Conservation (phyloP, 2,329 filamentous ascomycete species). For the Metarhizium anisopliae region DNA sequence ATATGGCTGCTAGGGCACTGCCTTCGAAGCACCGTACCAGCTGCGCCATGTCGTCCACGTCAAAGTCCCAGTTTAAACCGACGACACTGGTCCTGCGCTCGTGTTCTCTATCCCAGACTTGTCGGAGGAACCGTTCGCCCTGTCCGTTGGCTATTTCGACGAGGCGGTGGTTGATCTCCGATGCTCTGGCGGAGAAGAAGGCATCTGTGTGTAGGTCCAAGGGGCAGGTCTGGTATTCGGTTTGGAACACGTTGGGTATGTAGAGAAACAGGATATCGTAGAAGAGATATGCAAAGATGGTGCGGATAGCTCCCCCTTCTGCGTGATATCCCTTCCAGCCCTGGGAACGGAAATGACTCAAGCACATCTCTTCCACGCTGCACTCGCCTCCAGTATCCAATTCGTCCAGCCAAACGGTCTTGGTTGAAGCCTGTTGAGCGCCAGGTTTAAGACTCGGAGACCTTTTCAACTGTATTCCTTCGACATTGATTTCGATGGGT, state of each 20-base stretch:
- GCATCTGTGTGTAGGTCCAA: slow-evolving; percentile 87
- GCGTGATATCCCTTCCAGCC: slow-evolving; percentile 95
- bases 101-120: slow-evolving; percentile 59
- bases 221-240: slow-evolving; percentile 86
- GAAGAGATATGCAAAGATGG: slow-evolving; percentile 83
- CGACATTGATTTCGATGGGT: slow-evolving; percentile 64
- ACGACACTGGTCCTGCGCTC: slow-evolving; percentile 75
- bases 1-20: slow-evolving; percentile 72
- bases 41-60: slow-evolving; percentile 67
- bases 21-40: slow-evolving; percentile 71
- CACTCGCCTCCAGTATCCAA: slow-evolving; percentile 62
- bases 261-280: slow-evolving; percentile 89
- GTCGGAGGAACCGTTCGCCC: slow-evolving; percentile 56
- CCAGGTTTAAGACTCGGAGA: slow-evolving; percentile 35
- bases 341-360: slow-evolving; percentile 70
- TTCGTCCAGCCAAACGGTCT: slow-evolving; percentile 85
- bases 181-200: slow-evolving; percentile 78
- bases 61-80: slow-evolving; percentile 85
- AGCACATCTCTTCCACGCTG: slow-evolving; percentile 87
- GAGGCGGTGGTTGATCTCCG: slow-evolving; percentile 80
- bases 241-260: slow-evolving; percentile 95
- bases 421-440: slow-evolving; percentile 41
- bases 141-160: slow-evolving; percentile 81
- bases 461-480: slow-evolving; percentile 69
- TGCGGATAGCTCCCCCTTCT: slow-evolving; percentile 87